Conservation (phyloP, 768 basidiomycete species). For the Suillus spraguei region DNA sequence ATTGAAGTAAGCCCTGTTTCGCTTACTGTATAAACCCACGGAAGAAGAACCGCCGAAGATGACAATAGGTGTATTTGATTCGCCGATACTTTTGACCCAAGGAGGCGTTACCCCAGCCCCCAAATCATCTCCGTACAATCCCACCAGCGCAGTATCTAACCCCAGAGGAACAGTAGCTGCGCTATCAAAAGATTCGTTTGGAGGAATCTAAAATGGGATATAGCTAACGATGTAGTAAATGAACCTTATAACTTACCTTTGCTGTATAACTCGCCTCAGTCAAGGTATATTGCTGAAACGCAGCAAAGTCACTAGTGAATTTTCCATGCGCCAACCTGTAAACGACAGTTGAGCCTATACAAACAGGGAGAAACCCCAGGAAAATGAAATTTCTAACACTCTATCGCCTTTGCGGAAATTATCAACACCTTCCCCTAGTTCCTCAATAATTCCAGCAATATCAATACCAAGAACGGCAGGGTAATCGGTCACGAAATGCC, state of each 20-base stretch:
- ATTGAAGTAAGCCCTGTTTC: conserved; percentile 11
- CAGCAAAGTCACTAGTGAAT: conserved; percentile 29
- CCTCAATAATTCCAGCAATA: conserved; percentile 41
- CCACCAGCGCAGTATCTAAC: conserved; percentile 47
- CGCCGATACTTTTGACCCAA: conserved; percentile 33
- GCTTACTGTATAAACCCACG: conserved; percentile 49
- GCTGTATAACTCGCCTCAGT: conserved; percentile 35
- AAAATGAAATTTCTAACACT: conserved; percentile 32
- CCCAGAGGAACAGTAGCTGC: conserved; percentile 50
- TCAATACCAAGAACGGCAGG: conserved; percentile 40
- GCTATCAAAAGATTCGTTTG: conserved; percentile 44
- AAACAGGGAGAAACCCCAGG: conserved; percentile 2
- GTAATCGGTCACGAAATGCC: conserved; percentile 34
- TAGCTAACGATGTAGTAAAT: background rate
- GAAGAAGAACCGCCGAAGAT: conserved; percentile 52
- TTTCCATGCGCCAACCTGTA: conserved; percentile 34
- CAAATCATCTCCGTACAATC: conserved; percentile 43
- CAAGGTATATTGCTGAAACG: conserved; percentile 45
- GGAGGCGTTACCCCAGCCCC: conserved; percentile 44
- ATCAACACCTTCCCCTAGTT: conserved; percentile 40
- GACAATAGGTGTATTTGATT: conserved; percentile 45
- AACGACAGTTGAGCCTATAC: conserved; percentile 22
- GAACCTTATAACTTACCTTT: conserved; percentile 32
- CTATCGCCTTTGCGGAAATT: conserved; percentile 40
- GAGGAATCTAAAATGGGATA: conserved; percentile 41